phyloP scores from a whole-genome alignment of 164 flowering plant genomes.

The Vitis riparia region DNA sequence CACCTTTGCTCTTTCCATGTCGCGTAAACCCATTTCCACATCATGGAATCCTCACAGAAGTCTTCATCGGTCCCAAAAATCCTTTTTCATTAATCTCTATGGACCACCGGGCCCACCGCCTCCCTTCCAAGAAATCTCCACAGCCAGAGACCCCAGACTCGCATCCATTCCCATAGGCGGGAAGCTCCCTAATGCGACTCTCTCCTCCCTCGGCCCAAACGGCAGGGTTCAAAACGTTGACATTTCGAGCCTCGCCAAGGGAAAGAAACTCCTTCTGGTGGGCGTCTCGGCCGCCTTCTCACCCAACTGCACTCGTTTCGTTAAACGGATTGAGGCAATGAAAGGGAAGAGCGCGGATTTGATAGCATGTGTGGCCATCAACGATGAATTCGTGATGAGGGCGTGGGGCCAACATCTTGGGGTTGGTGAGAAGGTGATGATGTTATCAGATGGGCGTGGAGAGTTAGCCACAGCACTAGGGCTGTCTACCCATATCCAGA shows the following conservation, averaged over 20 bases:
- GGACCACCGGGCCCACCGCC: conserved; percentile 26
- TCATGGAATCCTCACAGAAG: conserved; percentile 25
- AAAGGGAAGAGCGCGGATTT: conserved; percentile 16
- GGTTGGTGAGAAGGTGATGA: conserved; percentile 18
- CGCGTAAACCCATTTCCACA: conserved; percentile 15
- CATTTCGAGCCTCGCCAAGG: conserved; percentile 13
- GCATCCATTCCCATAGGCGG: conserved; percentile 2
- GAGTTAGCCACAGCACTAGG: conserved; percentile 19
- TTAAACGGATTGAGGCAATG: conserved; percentile 4
- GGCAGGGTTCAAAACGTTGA: conserved; percentile 10
- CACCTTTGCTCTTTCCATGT: not conserved
- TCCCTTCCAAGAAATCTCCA: not conserved
- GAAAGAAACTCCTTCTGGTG: conserved; percentile 19
- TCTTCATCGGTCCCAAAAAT: conserved; percentile 18
- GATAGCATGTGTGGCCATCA: conserved; percentile 28
- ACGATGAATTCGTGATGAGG: conserved; percentile 28
- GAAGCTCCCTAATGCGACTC: conserved; percentile 19
- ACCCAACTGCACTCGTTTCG: conserved; percentile 8
- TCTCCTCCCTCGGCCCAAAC: conserved; percentile 18
- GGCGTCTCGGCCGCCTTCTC: conserved; percentile 23
- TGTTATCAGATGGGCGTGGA: conserved; percentile 23
- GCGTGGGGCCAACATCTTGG: conserved; percentile 27
- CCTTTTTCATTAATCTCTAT: conserved; percentile 18
- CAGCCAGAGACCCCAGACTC: not conserved
- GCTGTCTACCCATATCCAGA: not conserved